Percentiles rank a stretch among this genome's conserved stretches.
Evolutionary conservation across 176 grass and related monocot species (phyloP).

Genomic region (Calamus simplicifolius): DNA sequence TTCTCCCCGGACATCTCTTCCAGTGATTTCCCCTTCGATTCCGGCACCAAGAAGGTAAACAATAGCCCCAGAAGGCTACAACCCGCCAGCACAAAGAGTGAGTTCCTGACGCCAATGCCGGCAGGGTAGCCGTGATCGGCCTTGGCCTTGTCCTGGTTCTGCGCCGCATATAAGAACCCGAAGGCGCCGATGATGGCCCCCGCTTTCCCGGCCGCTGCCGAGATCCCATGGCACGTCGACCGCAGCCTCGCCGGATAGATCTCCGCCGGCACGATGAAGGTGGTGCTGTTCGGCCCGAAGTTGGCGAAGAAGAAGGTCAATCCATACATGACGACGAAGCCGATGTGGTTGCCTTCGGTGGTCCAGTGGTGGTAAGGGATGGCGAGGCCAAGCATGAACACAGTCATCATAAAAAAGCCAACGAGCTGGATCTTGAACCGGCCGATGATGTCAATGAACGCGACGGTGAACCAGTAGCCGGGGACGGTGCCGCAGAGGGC

Average conservation of each 20-base stretch:
- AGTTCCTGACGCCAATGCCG: constrained; percentile 59
- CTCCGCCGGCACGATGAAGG: constrained; percentile 61
- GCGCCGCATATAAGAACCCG: constrained; percentile 62
- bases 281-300: constrained; percentile 33
- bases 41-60: too few relatives aligned
- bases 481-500: too few relatives aligned
- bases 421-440: constrained; percentile 39
- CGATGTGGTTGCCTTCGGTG: constrained; percentile 31
- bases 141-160: constrained; percentile 28
- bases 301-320: not conserved
- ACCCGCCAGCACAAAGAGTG: too few relatives aligned
- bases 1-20: too few relatives aligned
- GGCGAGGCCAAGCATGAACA: constrained; percentile 46
- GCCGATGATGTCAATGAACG: constrained; percentile 38
- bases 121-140: constrained; percentile 52
- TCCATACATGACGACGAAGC: constrained; percentile 48
- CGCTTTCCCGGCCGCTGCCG: constrained; percentile 42
- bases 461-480: constrained; percentile 61
- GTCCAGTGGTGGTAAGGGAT: constrained; percentile 48
- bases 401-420: constrained; percentile 33
- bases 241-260: constrained; percentile 59
- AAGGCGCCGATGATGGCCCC: constrained; percentile 58
- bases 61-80: too few relatives aligned
- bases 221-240: constrained; percentile 57
- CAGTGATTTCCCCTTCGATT: too few relatives aligned